A percentile compares a stretch with the other conserved stretches of the same genome.
phyloP scores from a whole-genome alignment of 2,329 filamentous ascomycete species.

The Mycosphaerella arachidis region DNA sequence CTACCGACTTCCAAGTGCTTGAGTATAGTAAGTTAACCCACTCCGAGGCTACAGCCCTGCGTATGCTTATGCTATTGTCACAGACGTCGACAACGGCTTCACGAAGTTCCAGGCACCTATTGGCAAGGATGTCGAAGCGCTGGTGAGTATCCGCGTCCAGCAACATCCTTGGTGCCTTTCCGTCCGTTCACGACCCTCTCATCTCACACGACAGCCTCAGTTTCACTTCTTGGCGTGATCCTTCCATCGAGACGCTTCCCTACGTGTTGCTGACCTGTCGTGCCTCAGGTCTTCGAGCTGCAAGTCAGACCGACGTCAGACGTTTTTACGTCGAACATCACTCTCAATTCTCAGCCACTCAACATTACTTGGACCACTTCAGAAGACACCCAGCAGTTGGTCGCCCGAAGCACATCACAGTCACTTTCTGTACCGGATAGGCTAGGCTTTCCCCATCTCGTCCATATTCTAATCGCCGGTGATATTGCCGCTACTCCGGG shows the following conservation, averaged over 20 bases:
- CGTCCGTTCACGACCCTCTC: conserved; percentile 28
- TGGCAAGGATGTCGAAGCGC: conserved; percentile 28
- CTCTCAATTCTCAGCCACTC: conserved; percentile 41
- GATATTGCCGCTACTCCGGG: conserved; percentile 6
- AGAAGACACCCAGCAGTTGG: conserved; percentile 34
- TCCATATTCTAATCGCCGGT: conserved; percentile 5
- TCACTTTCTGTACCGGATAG: conserved; percentile 15
- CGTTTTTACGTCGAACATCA: conserved; percentile 39
- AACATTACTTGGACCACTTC: conserved; percentile 37
- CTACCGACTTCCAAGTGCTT: conserved; percentile 14
- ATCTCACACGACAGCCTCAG: conserved; percentile 3
- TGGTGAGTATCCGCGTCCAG: conserved; percentile 36
- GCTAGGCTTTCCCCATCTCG: conserved; percentile 7
- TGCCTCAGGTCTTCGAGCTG: conserved; percentile 39
- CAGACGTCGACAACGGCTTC: conserved; percentile 28
- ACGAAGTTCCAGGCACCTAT: conserved; percentile 38
- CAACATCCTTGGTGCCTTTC: conserved; percentile 22
- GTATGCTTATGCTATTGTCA: conserved; percentile 6
- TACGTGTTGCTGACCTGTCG: conserved; percentile 32
- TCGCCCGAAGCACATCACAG: conserved; percentile 20
- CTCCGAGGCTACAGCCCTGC: conserved; percentile 1
- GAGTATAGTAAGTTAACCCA: conserved; percentile 15
- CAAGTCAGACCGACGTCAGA: conserved; percentile 36
- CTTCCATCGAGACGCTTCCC: neutral
- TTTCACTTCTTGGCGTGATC: conserved; percentile 4